phyloP scores from a whole-genome alignment of 148 eudicot genomes.

The Amaranthus hypochondriacus region DNA sequence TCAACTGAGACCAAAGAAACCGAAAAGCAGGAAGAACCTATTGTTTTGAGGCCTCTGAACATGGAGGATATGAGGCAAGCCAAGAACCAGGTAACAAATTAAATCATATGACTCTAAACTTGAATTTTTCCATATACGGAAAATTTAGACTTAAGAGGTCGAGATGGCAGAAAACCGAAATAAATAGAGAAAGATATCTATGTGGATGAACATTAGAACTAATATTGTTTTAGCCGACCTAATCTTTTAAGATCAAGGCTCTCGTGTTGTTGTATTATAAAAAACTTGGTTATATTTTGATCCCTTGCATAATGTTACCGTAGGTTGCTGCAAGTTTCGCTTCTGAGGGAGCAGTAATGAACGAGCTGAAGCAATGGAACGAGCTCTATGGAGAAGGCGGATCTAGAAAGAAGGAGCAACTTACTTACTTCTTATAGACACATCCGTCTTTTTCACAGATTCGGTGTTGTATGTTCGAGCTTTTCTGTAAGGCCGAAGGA shows the following conservation, averaged over 20 bases:
- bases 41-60: constrained; percentile 64
- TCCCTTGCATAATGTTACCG: constrained; percentile 7
- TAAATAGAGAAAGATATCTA: too few relatives aligned
- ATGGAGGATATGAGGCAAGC: constrained; percentile 97
- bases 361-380: constrained; percentile 88
- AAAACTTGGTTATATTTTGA: background rate
- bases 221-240: too few relatives aligned
- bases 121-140: background rate
- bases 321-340: constrained; percentile 95
- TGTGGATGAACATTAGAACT: too few relatives aligned
- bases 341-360: constrained; percentile 74
- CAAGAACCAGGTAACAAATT: constrained; percentile 68
- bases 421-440: constrained; percentile 71
- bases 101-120: background rate
- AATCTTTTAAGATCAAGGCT: background rate
- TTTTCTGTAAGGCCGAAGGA: background rate
- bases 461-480: constrained; percentile 4
- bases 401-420: constrained; percentile 80
- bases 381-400: constrained; percentile 95
- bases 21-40: constrained; percentile 48
- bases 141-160: too few relatives aligned
- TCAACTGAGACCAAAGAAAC: constrained; percentile 44
- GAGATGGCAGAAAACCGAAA: too few relatives aligned
- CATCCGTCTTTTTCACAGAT: constrained; percentile 1
- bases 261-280: background rate